These are phyloP conservation scores for Luzula sylvatica DNA, from an alignment of 176 grass and related monocot species.

Conservation along the genomic window DNA sequence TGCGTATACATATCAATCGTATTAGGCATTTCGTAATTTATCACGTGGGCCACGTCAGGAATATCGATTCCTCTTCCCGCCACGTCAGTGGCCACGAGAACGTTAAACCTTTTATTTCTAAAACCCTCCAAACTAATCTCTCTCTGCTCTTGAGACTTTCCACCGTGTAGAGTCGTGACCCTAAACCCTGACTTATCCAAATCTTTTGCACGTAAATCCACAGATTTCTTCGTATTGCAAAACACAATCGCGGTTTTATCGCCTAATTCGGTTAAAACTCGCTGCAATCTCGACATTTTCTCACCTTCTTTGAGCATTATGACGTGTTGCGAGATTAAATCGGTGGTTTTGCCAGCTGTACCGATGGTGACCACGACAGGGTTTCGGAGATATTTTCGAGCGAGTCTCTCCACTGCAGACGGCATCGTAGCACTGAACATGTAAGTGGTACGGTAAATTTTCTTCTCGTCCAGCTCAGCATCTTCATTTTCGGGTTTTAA, in stretches of 20 bases:
- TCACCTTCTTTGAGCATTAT: conserved; percentile 85
- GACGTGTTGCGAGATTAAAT: conserved; percentile 84
- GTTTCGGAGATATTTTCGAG: conserved; percentile 89
- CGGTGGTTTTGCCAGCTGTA: conserved; percentile 93
- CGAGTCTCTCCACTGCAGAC: conserved; percentile 81
- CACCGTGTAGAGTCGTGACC: conserved; percentile 82
- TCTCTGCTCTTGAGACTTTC: conserved; percentile 94
- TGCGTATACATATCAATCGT: conserved; percentile 87
- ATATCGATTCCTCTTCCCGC: conserved; percentile 98
- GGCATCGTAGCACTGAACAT: conserved; percentile 99
- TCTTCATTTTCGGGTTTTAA: conserved; percentile 99
- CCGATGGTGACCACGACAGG: conserved; percentile 95
- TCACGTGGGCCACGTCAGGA: conserved; percentile 89
- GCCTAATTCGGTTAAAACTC: conserved; percentile 70
- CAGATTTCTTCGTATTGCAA: conserved; percentile 92
- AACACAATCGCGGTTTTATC: conserved; percentile 98
- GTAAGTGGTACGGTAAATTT: conserved; percentile 92
- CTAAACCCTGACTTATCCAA: conserved; percentile 78
- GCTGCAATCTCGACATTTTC: conserved; percentile 72
- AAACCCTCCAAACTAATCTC: conserved; percentile 95
- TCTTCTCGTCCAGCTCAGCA: conserved; percentile 91
- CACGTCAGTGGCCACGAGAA: conserved; percentile 96
- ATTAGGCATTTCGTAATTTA: conserved; percentile 86
- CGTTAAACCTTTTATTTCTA: conserved; percentile 88
- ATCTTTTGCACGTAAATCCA: conserved; percentile 67